phyloP scores from a whole-genome alignment of 192 early-diverging fungal genomes.

The Chytriomyces hyalinus region DNA sequence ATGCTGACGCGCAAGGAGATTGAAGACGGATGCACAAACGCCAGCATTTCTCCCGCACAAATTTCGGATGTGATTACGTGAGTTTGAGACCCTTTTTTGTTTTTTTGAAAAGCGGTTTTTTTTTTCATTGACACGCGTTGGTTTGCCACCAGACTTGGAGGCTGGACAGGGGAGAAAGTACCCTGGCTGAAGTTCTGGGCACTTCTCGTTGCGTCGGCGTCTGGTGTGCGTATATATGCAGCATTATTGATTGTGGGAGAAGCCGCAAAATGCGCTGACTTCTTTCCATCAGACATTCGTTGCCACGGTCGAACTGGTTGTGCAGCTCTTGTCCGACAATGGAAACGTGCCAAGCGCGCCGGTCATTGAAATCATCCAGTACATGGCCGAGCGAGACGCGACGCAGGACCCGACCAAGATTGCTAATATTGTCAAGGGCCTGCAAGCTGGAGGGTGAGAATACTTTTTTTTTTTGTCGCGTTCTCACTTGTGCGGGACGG shows the following conservation, averaged over 20 bases:
- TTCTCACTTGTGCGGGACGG: not conserved
- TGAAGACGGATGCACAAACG: constrained; percentile 43
- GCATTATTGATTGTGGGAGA: not conserved
- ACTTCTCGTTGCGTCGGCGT: constrained; percentile 45
- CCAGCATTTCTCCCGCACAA: constrained; percentile 27
- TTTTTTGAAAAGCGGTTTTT: not conserved
- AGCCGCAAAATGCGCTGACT: not conserved
- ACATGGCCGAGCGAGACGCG: constrained; percentile 39
- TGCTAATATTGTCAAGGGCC: not conserved
- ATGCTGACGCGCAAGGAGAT: constrained; percentile 25
- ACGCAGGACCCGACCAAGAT: constrained; percentile 11
- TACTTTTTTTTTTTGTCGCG: not conserved
- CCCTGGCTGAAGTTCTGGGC: constrained; percentile 59
- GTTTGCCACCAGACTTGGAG: constrained; percentile 39
- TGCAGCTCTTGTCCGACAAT: constrained; percentile 42
- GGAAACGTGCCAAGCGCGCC: constrained; percentile 32
- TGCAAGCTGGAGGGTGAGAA: constrained; percentile 9
- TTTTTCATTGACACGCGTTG: not conserved
- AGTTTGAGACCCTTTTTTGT: not conserved
- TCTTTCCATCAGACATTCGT: constrained; percentile 35
- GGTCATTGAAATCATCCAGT: constrained; percentile 40
- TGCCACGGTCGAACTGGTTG: constrained; percentile 44
- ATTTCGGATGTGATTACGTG: constrained; percentile 44
- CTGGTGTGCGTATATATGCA: constrained; percentile 35
- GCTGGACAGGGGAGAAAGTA: constrained; percentile 41